Percentiles rank a stretch among this genome's conserved stretches.
Conservation (phyloP, 805 yeast species). For the Candida oleophila region DNA sequence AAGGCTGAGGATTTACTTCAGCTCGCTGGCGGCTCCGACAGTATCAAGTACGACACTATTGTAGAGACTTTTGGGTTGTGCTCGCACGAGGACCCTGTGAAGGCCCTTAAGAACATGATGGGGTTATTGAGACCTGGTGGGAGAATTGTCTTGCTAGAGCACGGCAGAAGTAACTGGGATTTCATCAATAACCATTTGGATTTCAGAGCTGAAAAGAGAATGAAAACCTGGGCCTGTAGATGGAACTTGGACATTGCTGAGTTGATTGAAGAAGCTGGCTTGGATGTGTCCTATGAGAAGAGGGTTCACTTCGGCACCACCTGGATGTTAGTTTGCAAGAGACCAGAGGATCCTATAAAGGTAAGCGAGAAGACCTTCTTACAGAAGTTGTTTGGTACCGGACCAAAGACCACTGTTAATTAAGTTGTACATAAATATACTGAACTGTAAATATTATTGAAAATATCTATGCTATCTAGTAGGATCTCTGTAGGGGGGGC, state of each 20-base stretch:
- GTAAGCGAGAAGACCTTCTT: constrained; percentile 41
- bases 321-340: constrained; percentile 77
- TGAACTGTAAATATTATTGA: constrained; percentile 1
- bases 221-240: constrained; percentile 93
- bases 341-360: constrained; percentile 62
- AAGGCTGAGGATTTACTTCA: constrained; percentile 77
- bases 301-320: constrained; percentile 91
- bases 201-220: constrained; percentile 75
- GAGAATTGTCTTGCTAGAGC: constrained; percentile 82
- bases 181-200: constrained; percentile 80
- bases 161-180: constrained; percentile 83
- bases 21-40: constrained; percentile 40
- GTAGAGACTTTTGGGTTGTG: constrained; percentile 94
- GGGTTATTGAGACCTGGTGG: constrained; percentile 84
- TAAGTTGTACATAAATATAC: constrained; percentile 8
- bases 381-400: constrained; percentile 38
- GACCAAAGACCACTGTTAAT: neutral
- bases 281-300: constrained; percentile 76
- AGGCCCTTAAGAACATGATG: constrained; percentile 73
- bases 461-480: no score
- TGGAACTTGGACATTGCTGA: constrained; percentile 96
- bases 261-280: constrained; percentile 76
- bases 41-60: constrained; percentile 81
- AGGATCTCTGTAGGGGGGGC: no score
- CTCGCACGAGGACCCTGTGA: constrained; percentile 91